These are phyloP conservation scores for Cicer chorassanicum DNA, from an alignment of 306 rosid species.

Conservation along the genomic window DNA sequence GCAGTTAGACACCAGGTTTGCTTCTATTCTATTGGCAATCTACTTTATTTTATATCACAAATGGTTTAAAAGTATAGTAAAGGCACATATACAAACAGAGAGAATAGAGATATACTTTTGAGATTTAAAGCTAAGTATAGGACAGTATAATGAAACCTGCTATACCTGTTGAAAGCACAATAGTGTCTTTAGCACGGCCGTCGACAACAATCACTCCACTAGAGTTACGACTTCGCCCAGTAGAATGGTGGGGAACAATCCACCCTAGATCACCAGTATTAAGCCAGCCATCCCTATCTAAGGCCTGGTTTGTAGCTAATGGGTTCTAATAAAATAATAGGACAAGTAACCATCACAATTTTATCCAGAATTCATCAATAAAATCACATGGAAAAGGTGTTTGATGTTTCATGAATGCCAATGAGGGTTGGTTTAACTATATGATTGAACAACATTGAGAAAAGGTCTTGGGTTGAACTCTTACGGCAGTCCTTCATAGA, in stretches of 20 bases:
- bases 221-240: constrained; percentile 69
- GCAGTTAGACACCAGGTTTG: constrained; percentile 10
- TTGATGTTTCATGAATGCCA: constrained; percentile 6
- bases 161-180: constrained; percentile 86
- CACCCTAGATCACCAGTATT: constrained; percentile 91
- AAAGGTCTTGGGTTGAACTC: not conserved
- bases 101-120: not conserved
- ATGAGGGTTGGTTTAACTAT: not conserved
- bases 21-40: not conserved
- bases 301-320: constrained; percentile 66
- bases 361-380: constrained; percentile 16
- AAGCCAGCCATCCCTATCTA: constrained; percentile 82
- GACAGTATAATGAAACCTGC: constrained; percentile 9
- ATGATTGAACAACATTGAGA: constrained; percentile 8
- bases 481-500: not conserved
- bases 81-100: not conserved
- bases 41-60: constrained; percentile 5
- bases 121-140: constrained; percentile 14
- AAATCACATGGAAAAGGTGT: constrained; percentile 11
- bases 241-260: constrained; percentile 82
- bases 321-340: constrained; percentile 62
- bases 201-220: constrained; percentile 80
- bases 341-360: constrained; percentile 34
- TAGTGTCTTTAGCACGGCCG: constrained; percentile 93
- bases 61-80: not conserved